Percentiles rank a stretch among this genome's conserved stretches.
phyloP scores from a whole-genome alignment of 1,284 basidiomycete species.

The Sanguinoderma infundibulare region DNA sequence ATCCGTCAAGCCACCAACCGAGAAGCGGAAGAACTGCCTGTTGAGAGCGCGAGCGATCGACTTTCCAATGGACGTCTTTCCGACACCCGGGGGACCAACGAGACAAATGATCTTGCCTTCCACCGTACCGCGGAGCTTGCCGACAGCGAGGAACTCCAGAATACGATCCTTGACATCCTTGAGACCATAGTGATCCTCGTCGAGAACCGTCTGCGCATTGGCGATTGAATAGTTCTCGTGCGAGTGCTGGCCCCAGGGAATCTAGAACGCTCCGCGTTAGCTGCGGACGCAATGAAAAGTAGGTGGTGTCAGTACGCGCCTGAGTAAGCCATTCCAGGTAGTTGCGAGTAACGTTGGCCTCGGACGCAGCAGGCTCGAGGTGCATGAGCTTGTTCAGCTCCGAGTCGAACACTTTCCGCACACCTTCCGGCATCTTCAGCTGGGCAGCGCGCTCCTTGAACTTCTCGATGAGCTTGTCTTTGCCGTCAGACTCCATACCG shows the following conservation, averaged over 20 bases:
- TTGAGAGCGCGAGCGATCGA: conserved; percentile 89
- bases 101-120: conserved; percentile 98
- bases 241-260: conserved; percentile 97
- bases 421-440: conserved; percentile 92
- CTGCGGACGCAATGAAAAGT: not conserved
- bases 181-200: conserved; percentile 97
- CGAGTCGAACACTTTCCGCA: conserved; percentile 96
- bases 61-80: conserved; percentile 95
- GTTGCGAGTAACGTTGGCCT: conserved; percentile 96
- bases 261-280: conserved; percentile 42
- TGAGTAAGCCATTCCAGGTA: conserved; percentile 97
- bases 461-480: conserved; percentile 97
- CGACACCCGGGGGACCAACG: conserved; percentile 96
- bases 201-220: conserved; percentile 85
- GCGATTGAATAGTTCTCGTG: conserved; percentile 92
- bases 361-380: conserved; percentile 91
- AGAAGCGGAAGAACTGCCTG: conserved; percentile 94
- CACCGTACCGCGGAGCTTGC: conserved; percentile 95
- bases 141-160: conserved; percentile 97
- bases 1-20: conserved; percentile 95
- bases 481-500: conserved; percentile 96
- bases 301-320: conserved; percentile 41
- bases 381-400: conserved; percentile 92
- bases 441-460: conserved; percentile 89
- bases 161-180: conserved; percentile 97